These are phyloP conservation scores for Myriangium duriaei DNA, from an alignment of 2,329 filamentous ascomycete species.

Conservation along the genomic window DNA sequence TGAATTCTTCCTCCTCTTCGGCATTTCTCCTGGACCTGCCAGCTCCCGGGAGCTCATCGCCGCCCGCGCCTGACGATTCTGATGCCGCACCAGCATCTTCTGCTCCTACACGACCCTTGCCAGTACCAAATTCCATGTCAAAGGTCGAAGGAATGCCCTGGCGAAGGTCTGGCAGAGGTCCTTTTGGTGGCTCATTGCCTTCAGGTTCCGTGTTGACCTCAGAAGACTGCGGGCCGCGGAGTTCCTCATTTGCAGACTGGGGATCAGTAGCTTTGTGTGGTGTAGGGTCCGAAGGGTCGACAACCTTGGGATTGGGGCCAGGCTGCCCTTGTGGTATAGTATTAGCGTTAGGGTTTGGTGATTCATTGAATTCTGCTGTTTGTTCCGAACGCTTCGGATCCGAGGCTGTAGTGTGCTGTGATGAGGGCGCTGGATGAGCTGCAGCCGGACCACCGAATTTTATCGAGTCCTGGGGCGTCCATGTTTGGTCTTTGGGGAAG, in stretches of 20 bases:
- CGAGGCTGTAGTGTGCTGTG: conserved; percentile 10
- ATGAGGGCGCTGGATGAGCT: conserved; percentile 14
- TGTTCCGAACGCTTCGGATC: conserved; percentile 17
- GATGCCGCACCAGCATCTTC: conserved; percentile 16
- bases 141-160: conserved; percentile 88
- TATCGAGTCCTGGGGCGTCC: conserved; percentile 29
- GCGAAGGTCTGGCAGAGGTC: conserved; percentile 79
- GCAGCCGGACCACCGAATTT: conserved; percentile 23
- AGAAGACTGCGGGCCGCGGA: conserved; percentile 23
- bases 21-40: conserved; percentile 11
- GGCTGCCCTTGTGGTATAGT: conserved; percentile 18
- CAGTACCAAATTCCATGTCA: conserved; percentile 54
- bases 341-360: conserved; percentile 18
- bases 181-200: conserved; percentile 19
- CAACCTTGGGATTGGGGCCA: conserved; percentile 10
- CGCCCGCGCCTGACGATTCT: conserved; percentile 10
- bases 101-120: conserved; percentile 23
- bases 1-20: conserved; percentile 51
- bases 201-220: conserved; percentile 35
- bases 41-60: conserved; percentile 28
- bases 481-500: conserved; percentile 26
- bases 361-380: conserved; percentile 25
- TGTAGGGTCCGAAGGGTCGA: conserved; percentile 13
- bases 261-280: conserved; percentile 6
- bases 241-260: conserved; percentile 23